phyloP scores from a whole-genome alignment of 169 alveolate species.

The Plasmodium yoelii region DNA sequence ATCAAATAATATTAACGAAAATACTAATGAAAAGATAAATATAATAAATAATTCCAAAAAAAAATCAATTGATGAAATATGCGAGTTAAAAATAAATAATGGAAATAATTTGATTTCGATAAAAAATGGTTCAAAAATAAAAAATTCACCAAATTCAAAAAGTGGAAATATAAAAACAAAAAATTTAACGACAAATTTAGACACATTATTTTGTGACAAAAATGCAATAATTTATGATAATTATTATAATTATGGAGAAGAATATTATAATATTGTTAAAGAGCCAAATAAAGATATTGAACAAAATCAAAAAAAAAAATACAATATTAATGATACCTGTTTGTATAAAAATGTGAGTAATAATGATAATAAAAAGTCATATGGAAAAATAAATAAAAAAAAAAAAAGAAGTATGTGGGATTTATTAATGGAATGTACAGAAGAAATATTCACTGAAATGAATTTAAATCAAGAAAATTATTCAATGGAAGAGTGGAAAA shows the following conservation, averaged over 20 bases:
- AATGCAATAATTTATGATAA: constrained; percentile 17
- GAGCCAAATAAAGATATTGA: constrained; percentile 5
- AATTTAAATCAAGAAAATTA: constrained; percentile 23
- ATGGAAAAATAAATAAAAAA: too few relatives aligned
- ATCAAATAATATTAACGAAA: too few relatives aligned
- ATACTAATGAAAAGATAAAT: too few relatives aligned
- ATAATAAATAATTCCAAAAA: too few relatives aligned
- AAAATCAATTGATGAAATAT: too few relatives aligned
- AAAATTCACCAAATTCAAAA: background rate
- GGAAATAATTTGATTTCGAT: too few relatives aligned
- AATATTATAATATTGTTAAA: constrained; percentile 54
- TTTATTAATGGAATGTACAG: constrained; percentile 79
- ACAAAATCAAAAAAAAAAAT: background rate
- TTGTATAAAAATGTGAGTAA: constrained; percentile 15
- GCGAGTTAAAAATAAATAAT: too few relatives aligned
- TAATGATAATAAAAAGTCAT: background rate
- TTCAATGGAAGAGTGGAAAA: constrained; percentile 72
- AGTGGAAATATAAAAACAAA: constrained; percentile 21
- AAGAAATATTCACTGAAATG: constrained; percentile 79
- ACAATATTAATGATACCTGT: constrained; percentile 22
- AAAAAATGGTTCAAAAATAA: too few relatives aligned
- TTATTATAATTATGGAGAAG: constrained; percentile 52
- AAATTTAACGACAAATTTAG: background rate
- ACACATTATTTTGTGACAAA: constrained; percentile 10
- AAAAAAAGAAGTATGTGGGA: constrained; percentile 83